Evolutionary conservation across 225 moss, liverwort and hornwort species (phyloP), one percentile per base, ranked within the genome.

Genomic region (Pseudisothecium myosuroides): DNA sequence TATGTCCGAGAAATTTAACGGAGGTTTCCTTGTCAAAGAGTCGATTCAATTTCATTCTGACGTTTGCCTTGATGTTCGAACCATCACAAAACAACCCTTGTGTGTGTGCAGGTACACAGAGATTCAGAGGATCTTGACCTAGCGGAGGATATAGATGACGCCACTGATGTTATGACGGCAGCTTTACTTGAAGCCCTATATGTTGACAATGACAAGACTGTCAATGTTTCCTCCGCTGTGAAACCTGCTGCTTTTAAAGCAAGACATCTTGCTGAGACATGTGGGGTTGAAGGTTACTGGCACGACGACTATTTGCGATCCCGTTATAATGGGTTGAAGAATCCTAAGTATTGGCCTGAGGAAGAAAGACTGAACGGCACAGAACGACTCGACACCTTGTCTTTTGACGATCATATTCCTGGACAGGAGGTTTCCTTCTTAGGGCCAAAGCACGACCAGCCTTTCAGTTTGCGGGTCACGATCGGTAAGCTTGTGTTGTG

Each of bases 401-500:
- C 69, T 81, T 68, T 12, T 21, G 26, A 82, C 36, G 9, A 77
- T 54, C 50, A 22, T 37, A 36, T 76, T 67, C 28, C 14, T 85
- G 22, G 43, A 66, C 88, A 81, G 26, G 52, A 39, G 32, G 16
- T 59, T 49, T 34, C 66, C 50, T 84, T 64, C 31, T 20, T 19
- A 28, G 29, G 27, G 26, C 50, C 88, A 54, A 56, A 80, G 8
- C 49, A 49, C 6, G 49, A 81, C 50, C 88, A 82, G 27, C 43
- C 82, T 82, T 81, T 91, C 79, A 88, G 27, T 66, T 84, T 93
- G 50, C 72, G 61, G 20, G 41, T 92, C 58, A 71, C 56, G 29
- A 87, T 93, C 13, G 92, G 90, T 19, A 93, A 93, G 71, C 90
- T 91, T 83, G 87, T 92, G 54, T 88, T 91, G 56, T 91, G 91